Conservation (phyloP, 495 filamentous ascomycete species). For the Hypoxylon trugodes region DNA sequence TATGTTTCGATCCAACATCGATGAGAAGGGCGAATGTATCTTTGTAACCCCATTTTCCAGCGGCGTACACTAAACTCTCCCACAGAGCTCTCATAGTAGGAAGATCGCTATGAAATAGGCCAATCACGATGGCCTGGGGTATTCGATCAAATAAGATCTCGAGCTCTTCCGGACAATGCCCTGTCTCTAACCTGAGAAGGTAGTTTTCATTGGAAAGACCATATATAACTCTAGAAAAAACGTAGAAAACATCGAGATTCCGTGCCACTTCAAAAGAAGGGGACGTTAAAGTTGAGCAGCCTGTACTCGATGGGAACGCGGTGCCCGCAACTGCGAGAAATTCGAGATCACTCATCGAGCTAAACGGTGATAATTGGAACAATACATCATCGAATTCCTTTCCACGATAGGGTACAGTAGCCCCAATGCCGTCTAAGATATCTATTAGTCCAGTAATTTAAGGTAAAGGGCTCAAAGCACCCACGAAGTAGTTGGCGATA, state of each 20-base stretch:
- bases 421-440: too few species aligned
- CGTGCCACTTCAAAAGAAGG: background rate
- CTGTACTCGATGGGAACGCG: constrained; percentile 6
- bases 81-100: constrained; percentile 8
- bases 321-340: background rate
- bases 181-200: background rate
- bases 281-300: background rate
- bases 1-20: constrained; percentile 1
- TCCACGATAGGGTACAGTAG: too few species aligned
- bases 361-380: too few species aligned
- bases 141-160: constrained; percentile 4
- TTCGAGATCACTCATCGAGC: background rate
- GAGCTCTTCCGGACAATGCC: background rate
- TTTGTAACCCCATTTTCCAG: background rate
- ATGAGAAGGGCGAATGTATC: constrained; percentile 16
- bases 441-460: too few species aligned
- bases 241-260: constrained; percentile 11
- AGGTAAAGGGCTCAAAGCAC: too few species aligned
- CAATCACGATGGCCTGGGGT: background rate
- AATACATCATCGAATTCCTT: too few species aligned
- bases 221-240: constrained; percentile 12
- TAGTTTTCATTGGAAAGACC: constrained; percentile 21
- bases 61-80: background rate
- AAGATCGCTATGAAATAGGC: constrained; percentile 8
- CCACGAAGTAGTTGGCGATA: too few species aligned